Evolutionary conservation across 495 filamentous ascomycete species (phyloP).

Genomic region (Aspergillus cristatus): DNA sequence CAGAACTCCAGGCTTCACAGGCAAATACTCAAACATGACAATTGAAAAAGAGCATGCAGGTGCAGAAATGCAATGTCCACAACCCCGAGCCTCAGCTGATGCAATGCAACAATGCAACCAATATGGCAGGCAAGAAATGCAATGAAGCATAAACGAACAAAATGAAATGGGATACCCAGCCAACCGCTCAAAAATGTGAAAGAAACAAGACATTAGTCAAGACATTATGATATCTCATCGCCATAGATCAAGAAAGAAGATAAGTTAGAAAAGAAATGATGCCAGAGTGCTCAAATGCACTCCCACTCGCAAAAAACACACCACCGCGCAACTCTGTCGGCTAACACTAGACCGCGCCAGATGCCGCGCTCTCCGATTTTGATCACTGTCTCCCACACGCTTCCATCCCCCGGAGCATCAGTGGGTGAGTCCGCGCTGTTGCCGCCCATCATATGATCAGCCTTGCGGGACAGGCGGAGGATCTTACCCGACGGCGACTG

Average conservation of each 20-base stretch:
- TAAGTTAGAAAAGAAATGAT: no score
- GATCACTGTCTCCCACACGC: slow-evolving; percentile 95
- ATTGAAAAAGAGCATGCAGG: no score
- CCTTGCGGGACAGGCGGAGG: slow-evolving; percentile 78
- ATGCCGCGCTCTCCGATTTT: slow-evolving; percentile 87
- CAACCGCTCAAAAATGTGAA: neutral
- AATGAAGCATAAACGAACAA: slow-evolving; percentile 8
- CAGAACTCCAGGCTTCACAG: no score
- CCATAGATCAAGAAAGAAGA: slow-evolving; percentile 3
- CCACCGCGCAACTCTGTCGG: slow-evolving; percentile 92
- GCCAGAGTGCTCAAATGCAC: slow-evolving; percentile 38
- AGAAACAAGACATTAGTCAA: neutral
- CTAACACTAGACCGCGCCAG: slow-evolving; percentile 90
- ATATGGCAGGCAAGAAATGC: slow-evolving; percentile 2
- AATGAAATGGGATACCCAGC: slow-evolving; percentile 9
- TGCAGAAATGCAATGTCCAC: slow-evolving; percentile 8
- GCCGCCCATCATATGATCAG: slow-evolving; percentile 52
- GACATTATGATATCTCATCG: neutral
- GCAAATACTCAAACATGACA: no score
- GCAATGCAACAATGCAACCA: slow-evolving; percentile 10
- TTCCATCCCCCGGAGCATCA: slow-evolving; percentile 61
- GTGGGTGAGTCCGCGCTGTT: slow-evolving; percentile 32
- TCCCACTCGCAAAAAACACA: slow-evolving; percentile 98
- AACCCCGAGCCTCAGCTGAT: slow-evolving; percentile 7
- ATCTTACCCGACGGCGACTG: slow-evolving; percentile 96